phyloP scores from a whole-genome alignment of 495 filamentous ascomycete genomes.

The Umbilicaria muhlenbergii region DNA sequence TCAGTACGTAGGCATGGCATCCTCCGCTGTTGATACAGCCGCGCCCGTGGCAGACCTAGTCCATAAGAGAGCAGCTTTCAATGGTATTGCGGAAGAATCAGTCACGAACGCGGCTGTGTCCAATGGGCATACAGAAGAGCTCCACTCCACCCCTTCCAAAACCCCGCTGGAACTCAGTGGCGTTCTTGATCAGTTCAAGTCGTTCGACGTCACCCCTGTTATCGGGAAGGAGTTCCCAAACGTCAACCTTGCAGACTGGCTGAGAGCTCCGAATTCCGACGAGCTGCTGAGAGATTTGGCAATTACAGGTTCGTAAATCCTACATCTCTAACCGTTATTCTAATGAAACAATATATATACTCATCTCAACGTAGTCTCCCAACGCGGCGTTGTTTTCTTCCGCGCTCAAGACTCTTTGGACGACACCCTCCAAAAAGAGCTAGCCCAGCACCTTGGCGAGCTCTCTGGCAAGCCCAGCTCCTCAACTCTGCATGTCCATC shows the following conservation, averaged over 20 bases:
- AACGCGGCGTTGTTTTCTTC: conserved; percentile 72
- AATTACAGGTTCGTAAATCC: conserved; percentile 35
- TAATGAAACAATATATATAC: not conserved
- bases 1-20: no score
- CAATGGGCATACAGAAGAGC: no score
- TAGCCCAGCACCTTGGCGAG: conserved; percentile 48
- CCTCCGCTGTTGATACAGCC: no score
- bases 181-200: conserved; percentile 38
- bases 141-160: no score
- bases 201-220: conserved; percentile 48
- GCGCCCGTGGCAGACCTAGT: no score
- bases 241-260: conserved; percentile 41
- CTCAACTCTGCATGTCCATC: conserved; percentile 61
- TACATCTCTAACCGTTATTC: not conserved
- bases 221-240: conserved; percentile 51
- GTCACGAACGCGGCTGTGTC: no score
- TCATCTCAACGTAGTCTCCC: conserved; percentile 44
- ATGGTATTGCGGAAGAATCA: no score
- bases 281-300: conserved; percentile 51
- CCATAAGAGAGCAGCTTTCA: no score
- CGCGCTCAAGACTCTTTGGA: conserved; percentile 51
- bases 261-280: conserved; percentile 48
- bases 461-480: conserved; percentile 48
- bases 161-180: conserved; percentile 35
- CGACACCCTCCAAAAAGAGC: conserved; percentile 51